These are phyloP conservation scores for Penicillium steckii DNA, from an alignment of 495 filamentous ascomycete genomes.

Conservation along the genomic window DNA sequence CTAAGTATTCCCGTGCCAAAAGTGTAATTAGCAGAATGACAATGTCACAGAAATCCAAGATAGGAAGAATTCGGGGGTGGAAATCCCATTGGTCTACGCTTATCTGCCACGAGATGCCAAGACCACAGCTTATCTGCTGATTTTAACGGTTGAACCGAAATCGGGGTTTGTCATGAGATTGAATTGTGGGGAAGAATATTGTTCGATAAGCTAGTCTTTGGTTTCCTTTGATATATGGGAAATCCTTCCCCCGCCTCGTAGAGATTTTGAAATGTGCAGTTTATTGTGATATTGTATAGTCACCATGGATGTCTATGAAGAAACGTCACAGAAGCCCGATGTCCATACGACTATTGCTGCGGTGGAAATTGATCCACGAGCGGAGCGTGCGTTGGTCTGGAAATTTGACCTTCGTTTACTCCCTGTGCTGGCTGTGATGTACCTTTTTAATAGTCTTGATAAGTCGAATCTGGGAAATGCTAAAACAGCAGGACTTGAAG, in stretches of 20 bases:
- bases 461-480: conserved; percentile 71
- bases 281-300: not conserved
- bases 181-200: not conserved
- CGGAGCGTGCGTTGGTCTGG: conserved; percentile 24
- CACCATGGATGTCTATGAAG: conserved; percentile 11
- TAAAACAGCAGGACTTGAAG: conserved; percentile 59
- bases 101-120: not conserved
- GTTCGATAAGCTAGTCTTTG: not conserved
- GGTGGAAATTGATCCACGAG: conserved; percentile 16
- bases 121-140: not conserved
- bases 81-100: not conserved
- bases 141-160: not conserved
- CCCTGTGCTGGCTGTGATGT: conserved; percentile 65
- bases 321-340: conserved; percentile 4
- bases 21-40: not conserved
- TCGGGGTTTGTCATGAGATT: not conserved
- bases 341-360: conserved; percentile 7
- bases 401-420: conserved; percentile 63
- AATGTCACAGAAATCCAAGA: not conserved
- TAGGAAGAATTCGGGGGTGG: not conserved
- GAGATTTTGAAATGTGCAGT: not conserved
- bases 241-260: not conserved
- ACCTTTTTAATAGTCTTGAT: conserved; percentile 64
- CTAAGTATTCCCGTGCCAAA: not conserved
- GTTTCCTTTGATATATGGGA: not conserved